Evolutionary conservation across 2,329 filamentous ascomycete species (phyloP).

Genomic region (Phyllosticta citribraziliensis): DNA sequence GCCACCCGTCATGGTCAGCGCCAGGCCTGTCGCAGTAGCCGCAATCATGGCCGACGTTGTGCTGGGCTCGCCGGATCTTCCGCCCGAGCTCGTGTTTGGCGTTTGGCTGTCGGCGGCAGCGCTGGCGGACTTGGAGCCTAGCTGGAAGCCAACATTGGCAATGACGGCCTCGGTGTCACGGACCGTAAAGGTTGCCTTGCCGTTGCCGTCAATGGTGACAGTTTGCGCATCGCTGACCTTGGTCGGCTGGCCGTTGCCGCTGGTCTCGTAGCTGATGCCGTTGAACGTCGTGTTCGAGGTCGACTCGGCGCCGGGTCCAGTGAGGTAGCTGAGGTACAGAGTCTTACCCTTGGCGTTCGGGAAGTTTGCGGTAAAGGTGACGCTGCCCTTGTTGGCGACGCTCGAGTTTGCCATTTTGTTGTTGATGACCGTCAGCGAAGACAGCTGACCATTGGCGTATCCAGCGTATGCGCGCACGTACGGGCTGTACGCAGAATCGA

Average conservation of each 20-base stretch:
- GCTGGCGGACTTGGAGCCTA: conserved; percentile 25
- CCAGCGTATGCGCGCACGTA: conserved; percentile 36
- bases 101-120: background rate
- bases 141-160: conserved; percentile 33
- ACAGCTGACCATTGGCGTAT: conserved; percentile 35
- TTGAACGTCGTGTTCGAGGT: conserved; percentile 37
- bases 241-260: conserved; percentile 31
- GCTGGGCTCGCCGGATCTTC: background rate
- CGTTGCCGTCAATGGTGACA: conserved; percentile 24
- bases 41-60: background rate
- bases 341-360: conserved; percentile 31
- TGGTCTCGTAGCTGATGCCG: conserved; percentile 37
- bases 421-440: conserved; percentile 39
- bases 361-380: conserved; percentile 34
- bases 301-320: conserved; percentile 36
- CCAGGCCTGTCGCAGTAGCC: background rate
- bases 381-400: conserved; percentile 25
- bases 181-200: conserved; percentile 23
- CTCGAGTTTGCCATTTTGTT: conserved; percentile 34
- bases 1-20: background rate
- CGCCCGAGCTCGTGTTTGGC: background rate
- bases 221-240: conserved; percentile 25
- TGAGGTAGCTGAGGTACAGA: conserved; percentile 40
- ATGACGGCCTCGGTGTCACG: conserved; percentile 39
- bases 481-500: conserved; percentile 29